phyloP scores from a whole-genome alignment of 306 rosid genomes.

The Casuarina glauca region DNA sequence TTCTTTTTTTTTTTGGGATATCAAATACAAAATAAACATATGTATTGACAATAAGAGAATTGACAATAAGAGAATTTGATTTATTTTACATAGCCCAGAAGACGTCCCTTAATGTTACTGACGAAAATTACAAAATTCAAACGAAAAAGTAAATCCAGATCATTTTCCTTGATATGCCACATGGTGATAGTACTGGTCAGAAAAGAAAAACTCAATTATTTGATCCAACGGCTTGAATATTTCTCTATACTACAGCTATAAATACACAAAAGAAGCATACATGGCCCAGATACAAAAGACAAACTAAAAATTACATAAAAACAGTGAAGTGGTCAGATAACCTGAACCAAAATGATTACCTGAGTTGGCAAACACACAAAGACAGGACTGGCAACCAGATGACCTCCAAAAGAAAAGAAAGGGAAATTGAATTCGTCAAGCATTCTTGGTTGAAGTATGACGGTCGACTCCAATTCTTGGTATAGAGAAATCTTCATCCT shows the following conservation, averaged over 20 bases:
- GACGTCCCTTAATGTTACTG: not conserved
- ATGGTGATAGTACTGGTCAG: not conserved
- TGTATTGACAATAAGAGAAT: not conserved
- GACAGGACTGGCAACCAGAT: slow-evolving; percentile 17
- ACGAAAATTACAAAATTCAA: not conserved
- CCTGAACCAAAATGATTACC: slow-evolving; percentile 22
- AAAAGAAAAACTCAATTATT: not conserved
- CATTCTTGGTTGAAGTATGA: slow-evolving; percentile 31
- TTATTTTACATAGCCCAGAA: not conserved
- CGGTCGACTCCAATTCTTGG: slow-evolving; percentile 16
- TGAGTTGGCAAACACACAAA: slow-evolving; percentile 24
- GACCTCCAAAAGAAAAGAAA: slow-evolving; percentile 6
- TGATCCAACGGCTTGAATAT: not conserved
- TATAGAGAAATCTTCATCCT: slow-evolving; percentile 25
- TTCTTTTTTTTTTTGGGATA: not conserved
- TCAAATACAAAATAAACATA: not conserved
- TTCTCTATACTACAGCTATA: not conserved
- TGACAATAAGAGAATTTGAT: not conserved
- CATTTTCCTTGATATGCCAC: not conserved
- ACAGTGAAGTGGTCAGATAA: slow-evolving; percentile 18
- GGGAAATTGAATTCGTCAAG: slow-evolving; percentile 14
- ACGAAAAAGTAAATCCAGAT: not conserved
- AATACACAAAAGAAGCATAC: not conserved
- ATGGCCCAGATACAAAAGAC: not conserved
- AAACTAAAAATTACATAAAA: not conserved